Percentiles rank a stretch among this genome's conserved stretches.
Conservation (phyloP, 192 early-diverging fungal species). For the Piromyces sp. region DNA sequence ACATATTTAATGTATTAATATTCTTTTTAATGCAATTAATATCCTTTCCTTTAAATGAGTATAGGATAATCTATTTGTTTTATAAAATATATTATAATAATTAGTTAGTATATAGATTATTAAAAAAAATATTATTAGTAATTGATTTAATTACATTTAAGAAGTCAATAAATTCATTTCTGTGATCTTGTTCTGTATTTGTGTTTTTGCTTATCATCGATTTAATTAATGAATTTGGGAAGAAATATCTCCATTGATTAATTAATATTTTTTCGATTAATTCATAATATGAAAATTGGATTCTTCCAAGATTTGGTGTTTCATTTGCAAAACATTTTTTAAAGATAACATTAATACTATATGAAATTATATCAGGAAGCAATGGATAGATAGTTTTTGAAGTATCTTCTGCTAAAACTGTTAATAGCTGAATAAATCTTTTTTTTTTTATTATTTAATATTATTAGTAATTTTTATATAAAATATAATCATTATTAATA, state of each 20-base stretch:
- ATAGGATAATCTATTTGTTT: background rate
- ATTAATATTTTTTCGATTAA: background rate
- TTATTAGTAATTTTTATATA: too few species aligned
- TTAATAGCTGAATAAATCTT: background rate
- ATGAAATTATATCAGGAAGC: background rate
- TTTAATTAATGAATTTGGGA: background rate
- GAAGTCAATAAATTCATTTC: background rate
- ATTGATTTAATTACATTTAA: background rate
- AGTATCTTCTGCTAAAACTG: background rate
- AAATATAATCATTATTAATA: too few species aligned
- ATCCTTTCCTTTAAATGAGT: background rate
- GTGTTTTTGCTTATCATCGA: background rate
- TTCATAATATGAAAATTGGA: background rate
- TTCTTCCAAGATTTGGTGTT: background rate
- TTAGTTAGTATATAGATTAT: too few species aligned
- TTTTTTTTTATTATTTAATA: too few species aligned
- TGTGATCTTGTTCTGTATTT: background rate
- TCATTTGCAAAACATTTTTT: background rate
- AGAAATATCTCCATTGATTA: background rate
- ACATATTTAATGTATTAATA: background rate
- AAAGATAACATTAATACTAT: background rate
- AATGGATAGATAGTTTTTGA: background rate
- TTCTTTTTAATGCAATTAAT: background rate
- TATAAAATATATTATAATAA: too few species aligned
- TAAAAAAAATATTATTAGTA: too few species aligned